Percentiles rank a stretch among this genome's conserved stretches.
phyloP scores from a whole-genome alignment of 345 rosid species.

The Psidium friedrichsthalianum region DNA sequence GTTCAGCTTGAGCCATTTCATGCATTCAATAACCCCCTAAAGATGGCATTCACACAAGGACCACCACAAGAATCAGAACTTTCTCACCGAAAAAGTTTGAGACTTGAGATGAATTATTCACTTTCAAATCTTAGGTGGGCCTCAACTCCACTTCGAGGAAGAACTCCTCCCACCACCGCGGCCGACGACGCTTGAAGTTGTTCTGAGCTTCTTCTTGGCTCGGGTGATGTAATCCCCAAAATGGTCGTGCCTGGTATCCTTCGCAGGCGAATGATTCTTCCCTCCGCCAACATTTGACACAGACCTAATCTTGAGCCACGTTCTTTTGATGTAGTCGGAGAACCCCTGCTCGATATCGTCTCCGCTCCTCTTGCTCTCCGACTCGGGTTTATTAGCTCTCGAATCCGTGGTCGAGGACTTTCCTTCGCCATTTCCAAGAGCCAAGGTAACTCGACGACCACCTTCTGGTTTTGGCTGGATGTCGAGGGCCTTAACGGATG shows the following conservation, averaged over 20 bases:
- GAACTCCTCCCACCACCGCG: not conserved
- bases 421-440: not conserved
- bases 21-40: not conserved
- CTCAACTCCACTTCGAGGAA: not conserved
- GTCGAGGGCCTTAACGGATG: not conserved
- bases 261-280: not conserved
- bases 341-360: not conserved
- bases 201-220: not conserved
- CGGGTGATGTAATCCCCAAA: slow-evolving; percentile 1
- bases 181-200: not conserved
- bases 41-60: not conserved
- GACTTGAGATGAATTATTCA: not conserved
- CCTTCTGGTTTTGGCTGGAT: not conserved
- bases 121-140: not conserved
- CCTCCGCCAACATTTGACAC: not conserved
- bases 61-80: not conserved
- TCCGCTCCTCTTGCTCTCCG: not conserved
- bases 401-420: not conserved
- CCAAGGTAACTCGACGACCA: not conserved
- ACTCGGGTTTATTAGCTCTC: not conserved
- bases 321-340: not conserved
- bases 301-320: not conserved
- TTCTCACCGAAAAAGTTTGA: not conserved
- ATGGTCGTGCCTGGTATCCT: not conserved
- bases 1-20: not conserved